These are phyloP conservation scores for Fagus sylvatica DNA, from an alignment of 306 rosid species.

Conservation along the genomic window DNA sequence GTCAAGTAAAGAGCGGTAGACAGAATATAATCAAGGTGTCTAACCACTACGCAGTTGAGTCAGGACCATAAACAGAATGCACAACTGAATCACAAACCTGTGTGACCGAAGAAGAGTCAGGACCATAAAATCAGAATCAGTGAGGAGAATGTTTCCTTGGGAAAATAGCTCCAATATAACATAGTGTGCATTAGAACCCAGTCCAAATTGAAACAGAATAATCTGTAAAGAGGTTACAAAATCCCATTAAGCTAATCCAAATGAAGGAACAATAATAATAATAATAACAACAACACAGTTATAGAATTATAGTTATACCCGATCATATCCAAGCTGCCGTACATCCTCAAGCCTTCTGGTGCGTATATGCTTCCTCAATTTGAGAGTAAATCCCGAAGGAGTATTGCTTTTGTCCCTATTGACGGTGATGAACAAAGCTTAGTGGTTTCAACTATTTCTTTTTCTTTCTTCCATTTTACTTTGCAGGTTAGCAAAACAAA, in stretches of 20 bases:
- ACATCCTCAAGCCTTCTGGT: slow-evolving; percentile 97
- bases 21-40: too few species aligned
- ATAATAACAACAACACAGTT: not conserved
- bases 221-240: slow-evolving; percentile 50
- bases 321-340: slow-evolving; percentile 96
- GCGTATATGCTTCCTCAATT: slow-evolving; percentile 89
- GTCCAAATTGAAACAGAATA: slow-evolving; percentile 90
- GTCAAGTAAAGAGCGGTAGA: too few species aligned
- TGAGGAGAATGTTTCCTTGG: slow-evolving; percentile 88
- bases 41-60: too few species aligned
- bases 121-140: slow-evolving; percentile 79
- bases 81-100: slow-evolving; percentile 49
- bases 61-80: not conserved
- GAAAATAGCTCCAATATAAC: slow-evolving; percentile 93
- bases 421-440: not conserved
- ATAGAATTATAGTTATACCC: slow-evolving; percentile 44
- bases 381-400: slow-evolving; percentile 95
- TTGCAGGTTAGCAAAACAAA: not conserved
- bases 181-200: slow-evolving; percentile 85
- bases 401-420: slow-evolving; percentile 88
- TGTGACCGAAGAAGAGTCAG: slow-evolving; percentile 97
- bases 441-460: not conserved
- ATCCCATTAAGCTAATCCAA: not conserved
- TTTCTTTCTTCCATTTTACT: not conserved
- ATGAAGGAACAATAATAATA: not conserved